Evolutionary conservation across 176 grass and related monocot genomes (phyloP), one percentile per base, ranked within the genome.

Genomic region (Areca catechu): DNA sequence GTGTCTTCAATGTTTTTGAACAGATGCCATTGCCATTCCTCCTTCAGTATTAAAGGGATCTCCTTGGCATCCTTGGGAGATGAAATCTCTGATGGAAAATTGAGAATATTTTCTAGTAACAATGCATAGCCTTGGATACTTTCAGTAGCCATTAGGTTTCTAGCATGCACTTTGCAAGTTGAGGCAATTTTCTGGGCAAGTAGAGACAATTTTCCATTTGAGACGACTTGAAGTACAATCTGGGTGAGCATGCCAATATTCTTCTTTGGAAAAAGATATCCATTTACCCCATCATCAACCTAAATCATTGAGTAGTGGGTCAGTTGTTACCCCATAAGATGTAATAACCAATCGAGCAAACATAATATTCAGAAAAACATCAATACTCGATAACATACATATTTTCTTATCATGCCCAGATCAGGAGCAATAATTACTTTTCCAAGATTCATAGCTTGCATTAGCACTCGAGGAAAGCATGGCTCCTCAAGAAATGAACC

Each of bases 351-450:
- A 7, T 53, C 71, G 16, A 51, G 43, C 19, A 62, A 20, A 29
- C 28, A 43, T 9, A 43, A 2, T 43, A 43, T 52, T 56, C 43
- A 18, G 57, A 69, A 22, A 14, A 70, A 70, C 6, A 56, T 60
- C 54, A 67, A 17, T 29, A 47, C 10, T 6, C 18, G 16, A 3
- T 1, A 63, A 62, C 81, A 49, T 99, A 98, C 94, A 80, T 99
- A 76, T 86, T 86, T 89, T 47, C 63, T 80, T 58, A 99, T 83
- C 69, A 99, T 85, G 72, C 51, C 66, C 67, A 93, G 70, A 48
- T 99, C 85, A 24, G 94, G 87, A 86, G 88, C 94, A 73, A 99
- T 71, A 79, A 93, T 66, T 63, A 99, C 77, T 72, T 85, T 99
- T 61, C 76, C 77, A 66, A 93, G 76, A 70, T 67, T 78, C 94